A percentile compares a stretch with the other conserved stretches of the same genome.
These are phyloP conservation scores for Colletotrichum chrysophilum DNA, from an alignment of 2,329 filamentous ascomycete species.

Conservation along the genomic window DNA sequence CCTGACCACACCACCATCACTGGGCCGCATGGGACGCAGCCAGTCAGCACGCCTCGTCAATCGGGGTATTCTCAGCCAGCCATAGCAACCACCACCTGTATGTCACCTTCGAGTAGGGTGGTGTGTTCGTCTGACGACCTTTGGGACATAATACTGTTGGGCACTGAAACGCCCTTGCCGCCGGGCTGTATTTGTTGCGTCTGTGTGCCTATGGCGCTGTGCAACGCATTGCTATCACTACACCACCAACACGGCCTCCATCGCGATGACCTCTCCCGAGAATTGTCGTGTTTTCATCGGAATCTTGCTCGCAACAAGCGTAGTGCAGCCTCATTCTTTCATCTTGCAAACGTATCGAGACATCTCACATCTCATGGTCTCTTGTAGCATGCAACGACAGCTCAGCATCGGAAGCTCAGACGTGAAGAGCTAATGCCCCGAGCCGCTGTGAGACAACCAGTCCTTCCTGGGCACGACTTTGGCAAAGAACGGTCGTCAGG, in stretches of 20 bases:
- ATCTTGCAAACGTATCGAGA: not conserved
- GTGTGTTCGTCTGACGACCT: slow-evolving; percentile 41
- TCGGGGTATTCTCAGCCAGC: slow-evolving; percentile 14
- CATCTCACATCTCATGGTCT: not conserved
- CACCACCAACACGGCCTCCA: not conserved
- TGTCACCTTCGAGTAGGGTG: not conserved
- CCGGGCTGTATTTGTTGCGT: slow-evolving; percentile 41
- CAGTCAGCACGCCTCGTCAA: slow-evolving; percentile 22
- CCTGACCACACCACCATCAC: slow-evolving; percentile 4
- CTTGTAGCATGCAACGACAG: not conserved
- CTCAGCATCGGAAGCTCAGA: not conserved
- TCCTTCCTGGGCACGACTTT: not conserved
- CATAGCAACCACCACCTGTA: slow-evolving; percentile 5
- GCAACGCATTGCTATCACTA: slow-evolving; percentile 48
- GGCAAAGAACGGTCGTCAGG: not conserved
- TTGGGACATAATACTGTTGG: slow-evolving; percentile 47
- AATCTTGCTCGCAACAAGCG: not conserved
- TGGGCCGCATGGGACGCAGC: slow-evolving; percentile 23
- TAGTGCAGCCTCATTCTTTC: not conserved
- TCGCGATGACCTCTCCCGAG: not conserved
- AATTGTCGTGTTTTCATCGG: not conserved
- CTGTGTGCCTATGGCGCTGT: slow-evolving; percentile 33
- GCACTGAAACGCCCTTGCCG: slow-evolving; percentile 51
- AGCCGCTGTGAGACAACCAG: not conserved
- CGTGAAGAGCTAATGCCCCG: not conserved